Evolutionary conservation across 176 grass and related monocot species (phyloP).

Genomic region (Thinopyrum elongatum): DNA sequence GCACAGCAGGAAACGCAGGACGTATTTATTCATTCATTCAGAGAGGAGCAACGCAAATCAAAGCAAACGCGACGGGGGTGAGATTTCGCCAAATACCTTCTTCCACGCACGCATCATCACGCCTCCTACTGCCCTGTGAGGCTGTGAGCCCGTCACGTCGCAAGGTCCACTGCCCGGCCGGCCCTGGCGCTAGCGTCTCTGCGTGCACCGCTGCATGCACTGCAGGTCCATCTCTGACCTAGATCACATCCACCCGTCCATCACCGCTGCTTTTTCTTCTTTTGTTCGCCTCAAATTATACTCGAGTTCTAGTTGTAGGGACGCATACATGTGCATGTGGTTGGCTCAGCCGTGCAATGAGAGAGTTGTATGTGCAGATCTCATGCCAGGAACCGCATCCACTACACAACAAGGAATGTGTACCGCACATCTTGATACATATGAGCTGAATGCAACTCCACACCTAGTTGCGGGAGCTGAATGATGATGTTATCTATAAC

Average conservation of each 20-base stretch:
- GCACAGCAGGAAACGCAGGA: constrained; percentile 2
- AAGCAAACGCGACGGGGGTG: neutral
- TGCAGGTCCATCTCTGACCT: constrained; percentile 24
- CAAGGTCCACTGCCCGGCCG: neutral
- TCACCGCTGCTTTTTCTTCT: constrained; percentile 7
- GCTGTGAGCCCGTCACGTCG: constrained; percentile 42
- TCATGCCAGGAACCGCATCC: constrained; percentile 11
- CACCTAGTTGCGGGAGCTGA: neutral
- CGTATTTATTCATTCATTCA: neutral
- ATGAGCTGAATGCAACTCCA: neutral
- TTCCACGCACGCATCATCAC: neutral
- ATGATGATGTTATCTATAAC: neutral
- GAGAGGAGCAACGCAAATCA: neutral
- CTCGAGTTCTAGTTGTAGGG: neutral
- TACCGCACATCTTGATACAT: neutral
- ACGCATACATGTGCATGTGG: neutral
- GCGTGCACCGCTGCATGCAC: neutral
- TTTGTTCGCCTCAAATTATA: neutral
- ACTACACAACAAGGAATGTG: neutral
- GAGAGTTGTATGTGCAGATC: neutral
- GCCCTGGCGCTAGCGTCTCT: constrained; percentile 9
- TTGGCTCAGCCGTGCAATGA: neutral
- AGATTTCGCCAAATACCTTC: neutral
- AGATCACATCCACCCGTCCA: constrained; percentile 53
- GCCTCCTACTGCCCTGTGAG: neutral